Evolutionary conservation across 257 asterid genomes (phyloP).

Genomic region (Asclepias syriaca): DNA sequence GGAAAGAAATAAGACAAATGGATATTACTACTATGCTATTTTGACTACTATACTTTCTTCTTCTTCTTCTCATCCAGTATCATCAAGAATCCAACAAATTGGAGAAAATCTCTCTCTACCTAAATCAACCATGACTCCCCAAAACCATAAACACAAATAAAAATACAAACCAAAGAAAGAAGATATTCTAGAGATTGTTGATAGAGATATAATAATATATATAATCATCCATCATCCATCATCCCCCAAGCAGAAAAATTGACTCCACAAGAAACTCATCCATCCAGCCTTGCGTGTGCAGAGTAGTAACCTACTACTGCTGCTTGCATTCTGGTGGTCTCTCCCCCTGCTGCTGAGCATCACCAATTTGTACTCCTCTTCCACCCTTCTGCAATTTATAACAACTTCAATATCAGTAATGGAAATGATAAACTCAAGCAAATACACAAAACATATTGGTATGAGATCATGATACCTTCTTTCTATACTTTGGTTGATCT

Average conservation of each 20-base stretch:
- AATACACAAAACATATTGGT: neutral
- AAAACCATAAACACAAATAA: conserved; percentile 11
- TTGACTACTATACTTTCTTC: conserved; percentile 9
- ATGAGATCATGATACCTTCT: conserved; percentile 37
- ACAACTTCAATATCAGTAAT: neutral
- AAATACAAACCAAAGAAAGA: conserved; percentile 13
- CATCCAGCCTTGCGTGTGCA: neutral
- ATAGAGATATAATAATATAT: neutral
- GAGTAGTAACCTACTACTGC: conserved; percentile 35
- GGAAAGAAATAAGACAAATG: neutral
- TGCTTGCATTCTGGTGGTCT: conserved; percentile 90
- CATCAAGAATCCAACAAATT: conserved; percentile 16
- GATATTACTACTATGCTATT: conserved; percentile 6
- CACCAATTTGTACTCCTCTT: conserved; percentile 48
- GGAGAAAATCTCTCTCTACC: conserved; percentile 4
- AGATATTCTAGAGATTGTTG: conserved; percentile 10
- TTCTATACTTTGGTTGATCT: conserved; percentile 40
- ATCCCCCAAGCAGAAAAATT: conserved; percentile 16
- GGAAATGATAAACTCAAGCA: neutral
- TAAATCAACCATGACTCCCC: conserved; percentile 6
- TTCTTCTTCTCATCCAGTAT: neutral
- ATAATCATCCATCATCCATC: neutral
- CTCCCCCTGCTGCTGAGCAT: conserved; percentile 67
- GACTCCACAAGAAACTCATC: conserved; percentile 10
- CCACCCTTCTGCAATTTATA: conserved; percentile 49